Evolutionary conservation across 129 eudicot species (phyloP), one percentile per base, ranked within the genome.

Genomic region (Arctium lappa): DNA sequence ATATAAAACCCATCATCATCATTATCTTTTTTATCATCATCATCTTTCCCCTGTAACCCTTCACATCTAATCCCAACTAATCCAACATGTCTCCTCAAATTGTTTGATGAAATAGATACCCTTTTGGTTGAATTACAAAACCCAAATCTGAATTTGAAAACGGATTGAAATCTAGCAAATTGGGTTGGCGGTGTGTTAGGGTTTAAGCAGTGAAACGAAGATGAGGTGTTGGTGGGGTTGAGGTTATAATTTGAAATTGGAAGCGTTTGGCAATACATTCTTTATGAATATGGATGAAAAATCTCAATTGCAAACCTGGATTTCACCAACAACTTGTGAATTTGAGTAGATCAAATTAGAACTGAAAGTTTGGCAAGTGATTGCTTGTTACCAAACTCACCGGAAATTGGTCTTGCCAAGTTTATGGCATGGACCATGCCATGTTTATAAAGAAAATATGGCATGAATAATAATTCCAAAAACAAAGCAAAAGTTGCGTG

Each of bases 1-100:
- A 96, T 96, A 77, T 96, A 96, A 88, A 82, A 91, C 69, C 74
- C 91, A 91, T 91, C 97, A 78, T 84, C 93, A 91, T 90, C 97
- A 78, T 83, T 92, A 73, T 80, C 79, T 16, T 77, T 69, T 60
- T 56, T 71, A n/a, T 77, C 29, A 31, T 85, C 87, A 66, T 75
- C 27, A 66, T 75, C 83, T 63, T 34, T 40, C 75, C 50, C 82
- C 48, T 48, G 84, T 37, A 79, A 76, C 73, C 76, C 89, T 46
- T 85, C 87, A 86, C 91, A 85, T 85, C 91, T 84, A 78, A 89
- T 83, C 73, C 79, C 84, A 73, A 75, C 87, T 69, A 87, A 87
- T 77, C 85, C 78, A 76, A 84, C 76, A 40, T 62, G 44, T 31
- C 80, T 87, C 72, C 87, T 86, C 39, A 46, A 79, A 71, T 81